Evolutionary conservation across 768 basidiomycete genomes (phyloP).

Genomic region (Mycena alexandri): DNA sequence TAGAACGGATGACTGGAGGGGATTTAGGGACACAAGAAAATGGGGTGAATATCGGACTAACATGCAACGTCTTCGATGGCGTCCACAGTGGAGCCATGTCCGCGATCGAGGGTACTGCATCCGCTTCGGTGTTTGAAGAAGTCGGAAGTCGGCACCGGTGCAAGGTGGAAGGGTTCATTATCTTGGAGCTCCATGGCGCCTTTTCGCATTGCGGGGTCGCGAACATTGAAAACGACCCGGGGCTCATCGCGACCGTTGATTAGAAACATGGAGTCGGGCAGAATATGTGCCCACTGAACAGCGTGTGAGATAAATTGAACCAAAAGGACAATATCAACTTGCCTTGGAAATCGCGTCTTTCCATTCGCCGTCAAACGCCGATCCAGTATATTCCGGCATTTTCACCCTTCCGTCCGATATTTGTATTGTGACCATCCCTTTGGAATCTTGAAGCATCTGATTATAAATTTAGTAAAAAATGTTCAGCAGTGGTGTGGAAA

Average conservation of each 20-base stretch:
- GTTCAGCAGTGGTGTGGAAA: neutral
- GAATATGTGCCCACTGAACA: constrained; percentile 4
- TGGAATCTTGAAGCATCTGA: neutral
- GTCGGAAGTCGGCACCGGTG: constrained; percentile 5
- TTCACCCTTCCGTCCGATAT: neutral
- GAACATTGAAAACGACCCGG: constrained; percentile 22
- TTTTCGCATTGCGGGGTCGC: neutral
- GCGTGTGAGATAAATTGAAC: neutral
- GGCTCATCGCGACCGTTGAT: constrained; percentile 29
- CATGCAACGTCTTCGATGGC: neutral
- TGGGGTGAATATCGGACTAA: neutral
- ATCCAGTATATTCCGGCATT: neutral
- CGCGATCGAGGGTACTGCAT: neutral
- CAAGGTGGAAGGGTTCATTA: neutral
- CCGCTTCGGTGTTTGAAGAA: constrained; percentile 13
- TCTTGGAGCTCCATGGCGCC: neutral
- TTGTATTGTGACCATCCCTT: neutral
- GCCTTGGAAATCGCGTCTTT: neutral
- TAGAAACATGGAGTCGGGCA: constrained; percentile 24
- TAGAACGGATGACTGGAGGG: neutral
- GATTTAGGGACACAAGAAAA: neutral
- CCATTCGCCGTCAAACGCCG: constrained; percentile 5
- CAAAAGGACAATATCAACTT: neutral
- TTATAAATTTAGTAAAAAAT: no score
- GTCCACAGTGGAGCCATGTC: neutral